phyloP scores from a whole-genome alignment of 495 filamentous ascomycete species.

The Parathielavia appendiculata region DNA sequence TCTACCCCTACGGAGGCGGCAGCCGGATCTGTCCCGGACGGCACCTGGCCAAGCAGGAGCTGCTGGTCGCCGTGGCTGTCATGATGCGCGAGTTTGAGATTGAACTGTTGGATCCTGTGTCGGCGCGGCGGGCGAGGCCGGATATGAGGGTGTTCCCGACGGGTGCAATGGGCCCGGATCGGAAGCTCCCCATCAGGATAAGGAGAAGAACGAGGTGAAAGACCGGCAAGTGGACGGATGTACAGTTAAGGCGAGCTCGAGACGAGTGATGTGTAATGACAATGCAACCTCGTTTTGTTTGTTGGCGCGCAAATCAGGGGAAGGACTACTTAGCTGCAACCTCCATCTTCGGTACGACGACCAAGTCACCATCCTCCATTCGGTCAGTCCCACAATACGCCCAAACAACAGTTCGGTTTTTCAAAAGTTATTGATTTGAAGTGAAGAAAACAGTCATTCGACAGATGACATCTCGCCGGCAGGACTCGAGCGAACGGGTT shows the following conservation, averaged over 20 bases:
- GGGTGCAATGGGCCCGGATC: constrained; percentile 24
- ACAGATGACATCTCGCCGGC: neutral
- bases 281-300: too few relatives aligned
- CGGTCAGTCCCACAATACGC: too few relatives aligned
- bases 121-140: constrained; percentile 7
- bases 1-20: constrained; percentile 41
- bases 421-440: too few relatives aligned
- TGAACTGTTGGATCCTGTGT: constrained; percentile 17
- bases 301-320: too few relatives aligned
- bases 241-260: too few relatives aligned
- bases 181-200: constrained; percentile 25
- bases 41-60: constrained; percentile 38
- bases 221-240: neutral
- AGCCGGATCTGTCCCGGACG: constrained; percentile 40
- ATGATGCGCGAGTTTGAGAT: constrained; percentile 28
- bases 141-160: constrained; percentile 23
- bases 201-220: constrained; percentile 13
- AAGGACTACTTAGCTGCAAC: too few relatives aligned
- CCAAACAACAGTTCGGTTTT: too few relatives aligned
- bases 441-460: too few relatives aligned
- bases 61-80: constrained; percentile 35
- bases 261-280: too few relatives aligned
- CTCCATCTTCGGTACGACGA: too few relatives aligned
- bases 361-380: too few relatives aligned
- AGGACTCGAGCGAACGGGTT: constrained; percentile 34